Evolutionary conservation across 805 yeast species (phyloP).

Genomic region (Candida methanosorbosa): DNA sequence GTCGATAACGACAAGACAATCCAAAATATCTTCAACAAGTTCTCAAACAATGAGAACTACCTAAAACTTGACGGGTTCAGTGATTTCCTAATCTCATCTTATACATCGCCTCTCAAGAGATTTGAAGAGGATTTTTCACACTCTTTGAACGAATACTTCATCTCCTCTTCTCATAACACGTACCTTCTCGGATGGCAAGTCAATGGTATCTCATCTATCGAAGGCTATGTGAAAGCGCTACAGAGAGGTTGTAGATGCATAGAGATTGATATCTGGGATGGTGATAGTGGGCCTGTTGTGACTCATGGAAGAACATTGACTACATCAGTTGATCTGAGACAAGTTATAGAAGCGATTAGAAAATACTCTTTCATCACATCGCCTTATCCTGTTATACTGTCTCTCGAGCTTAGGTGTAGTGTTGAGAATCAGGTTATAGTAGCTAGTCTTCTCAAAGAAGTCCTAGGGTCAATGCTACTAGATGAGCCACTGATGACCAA

Average conservation of each 20-base stretch:
- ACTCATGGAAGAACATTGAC: conserved; percentile 88
- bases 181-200: conserved; percentile 83
- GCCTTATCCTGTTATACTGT: conserved; percentile 76
- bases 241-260: conserved; percentile 91
- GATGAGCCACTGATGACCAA: conserved; percentile 26
- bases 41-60: conserved; percentile 14
- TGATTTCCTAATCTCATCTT: conserved; percentile 24
- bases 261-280: conserved; percentile 97
- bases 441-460: conserved; percentile 40
- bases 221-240: conserved; percentile 77
- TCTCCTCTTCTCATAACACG: conserved; percentile 93
- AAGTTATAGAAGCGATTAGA: conserved; percentile 64
- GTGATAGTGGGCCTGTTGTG: conserved; percentile 64
- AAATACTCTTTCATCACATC: conserved; percentile 87
- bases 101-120: conserved; percentile 15
- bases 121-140: conserved; percentile 34
- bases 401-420: conserved; percentile 79
- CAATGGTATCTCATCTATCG: conserved; percentile 81
- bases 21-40: conserved; percentile 28
- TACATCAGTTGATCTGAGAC: conserved; percentile 54
- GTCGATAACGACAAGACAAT: conserved; percentile 14
- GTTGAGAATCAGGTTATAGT: conserved; percentile 56
- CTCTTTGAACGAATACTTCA: conserved; percentile 80
- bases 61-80: conserved; percentile 19
- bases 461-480: conserved; percentile 52